These are phyloP conservation scores for Torulaspora quercuum DNA, from an alignment of 805 yeast genomes.

Conservation along the genomic window DNA sequence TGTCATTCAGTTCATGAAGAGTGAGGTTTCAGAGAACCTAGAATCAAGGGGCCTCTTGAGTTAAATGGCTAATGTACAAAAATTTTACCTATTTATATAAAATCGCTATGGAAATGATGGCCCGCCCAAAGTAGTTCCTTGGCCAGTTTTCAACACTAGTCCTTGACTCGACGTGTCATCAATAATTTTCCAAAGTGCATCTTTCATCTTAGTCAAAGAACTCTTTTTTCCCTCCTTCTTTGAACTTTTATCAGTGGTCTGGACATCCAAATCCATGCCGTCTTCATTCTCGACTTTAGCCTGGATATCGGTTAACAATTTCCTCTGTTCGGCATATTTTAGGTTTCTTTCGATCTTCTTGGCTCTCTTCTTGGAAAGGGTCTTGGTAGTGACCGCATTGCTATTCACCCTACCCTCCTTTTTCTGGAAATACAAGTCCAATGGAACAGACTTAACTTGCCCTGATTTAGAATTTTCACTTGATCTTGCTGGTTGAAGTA, in stretches of 20 bases:
- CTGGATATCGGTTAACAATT: slow-evolving; percentile 47
- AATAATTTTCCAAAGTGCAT: slow-evolving; percentile 68
- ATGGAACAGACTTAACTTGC: slow-evolving; percentile 40
- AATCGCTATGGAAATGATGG: slow-evolving; percentile 48
- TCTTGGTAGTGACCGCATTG: slow-evolving; percentile 45
- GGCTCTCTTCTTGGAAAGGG: slow-evolving; percentile 73
- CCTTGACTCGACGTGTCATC: slow-evolving; percentile 52
- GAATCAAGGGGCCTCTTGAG: slow-evolving; percentile 42
- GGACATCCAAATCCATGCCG: slow-evolving; percentile 46
- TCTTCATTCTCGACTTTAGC: slow-evolving; percentile 43
- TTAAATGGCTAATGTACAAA: slow-evolving; percentile 12
- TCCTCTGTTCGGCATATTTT: slow-evolving; percentile 63
- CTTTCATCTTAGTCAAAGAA: slow-evolving; percentile 44
- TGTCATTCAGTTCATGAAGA: slow-evolving; percentile 66
- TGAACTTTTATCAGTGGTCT: slow-evolving; percentile 25
- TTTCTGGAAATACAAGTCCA: slow-evolving; percentile 40
- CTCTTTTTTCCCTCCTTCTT: slow-evolving; percentile 37
- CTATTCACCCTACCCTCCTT: slow-evolving; percentile 18
- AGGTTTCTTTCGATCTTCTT: slow-evolving; percentile 77
- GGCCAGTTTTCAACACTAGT: slow-evolving; percentile 48
- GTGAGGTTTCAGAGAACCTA: slow-evolving; percentile 52
- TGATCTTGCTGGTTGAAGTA: slow-evolving; percentile 46
- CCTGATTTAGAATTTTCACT: slow-evolving; percentile 43
- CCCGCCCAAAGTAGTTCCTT: slow-evolving; percentile 83
- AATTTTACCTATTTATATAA: slow-evolving; percentile 10